Conservation (phyloP, 352 stramenopile genomes). For the Phytopythium cucurbitacearum region DNA sequence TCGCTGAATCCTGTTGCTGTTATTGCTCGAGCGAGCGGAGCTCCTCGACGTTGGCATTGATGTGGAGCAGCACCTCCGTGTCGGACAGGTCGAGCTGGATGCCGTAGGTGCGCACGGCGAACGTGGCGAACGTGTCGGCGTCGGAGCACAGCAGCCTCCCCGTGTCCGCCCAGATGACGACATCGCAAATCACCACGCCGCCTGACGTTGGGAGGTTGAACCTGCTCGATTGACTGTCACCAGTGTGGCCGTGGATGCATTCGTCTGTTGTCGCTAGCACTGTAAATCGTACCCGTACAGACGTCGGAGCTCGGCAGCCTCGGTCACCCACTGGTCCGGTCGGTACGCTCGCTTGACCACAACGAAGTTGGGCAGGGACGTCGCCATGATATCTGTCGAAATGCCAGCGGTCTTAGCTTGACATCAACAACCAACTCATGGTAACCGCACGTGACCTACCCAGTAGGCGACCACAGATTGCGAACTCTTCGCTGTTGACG, state of each 20-base stretch:
- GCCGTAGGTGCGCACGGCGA: slow-evolving; percentile 53
- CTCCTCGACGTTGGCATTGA: slow-evolving; percentile 71
- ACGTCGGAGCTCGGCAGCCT: slow-evolving; percentile 39
- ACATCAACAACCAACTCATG: background rate
- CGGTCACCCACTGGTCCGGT: slow-evolving; percentile 37
- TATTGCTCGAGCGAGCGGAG: slow-evolving; percentile 26
- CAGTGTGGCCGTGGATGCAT: no score
- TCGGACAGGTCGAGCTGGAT: slow-evolving; percentile 64
- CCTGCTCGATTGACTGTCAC: background rate
- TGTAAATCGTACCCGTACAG: slow-evolving; percentile 33
- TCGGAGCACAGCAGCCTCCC: slow-evolving; percentile 55
- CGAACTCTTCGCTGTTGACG: slow-evolving; percentile 70
- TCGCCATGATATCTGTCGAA: slow-evolving; percentile 45
- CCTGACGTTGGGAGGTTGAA: slow-evolving; percentile 33
- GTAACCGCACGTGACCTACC: slow-evolving; percentile 21
- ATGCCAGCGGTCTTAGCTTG: background rate
- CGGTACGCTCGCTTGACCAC: slow-evolving; percentile 46
- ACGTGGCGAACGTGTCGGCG: slow-evolving; percentile 60
- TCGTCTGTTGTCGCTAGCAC: background rate
- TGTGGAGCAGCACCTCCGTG: slow-evolving; percentile 53
- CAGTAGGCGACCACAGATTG: slow-evolving; percentile 65
- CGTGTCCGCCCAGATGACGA: slow-evolving; percentile 67
- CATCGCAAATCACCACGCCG: slow-evolving; percentile 50
- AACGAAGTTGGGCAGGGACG: slow-evolving; percentile 47
- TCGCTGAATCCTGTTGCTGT: slow-evolving; percentile 1